phyloP scores from a whole-genome alignment of 805 yeast species.

The Candida nitratophila region DNA sequence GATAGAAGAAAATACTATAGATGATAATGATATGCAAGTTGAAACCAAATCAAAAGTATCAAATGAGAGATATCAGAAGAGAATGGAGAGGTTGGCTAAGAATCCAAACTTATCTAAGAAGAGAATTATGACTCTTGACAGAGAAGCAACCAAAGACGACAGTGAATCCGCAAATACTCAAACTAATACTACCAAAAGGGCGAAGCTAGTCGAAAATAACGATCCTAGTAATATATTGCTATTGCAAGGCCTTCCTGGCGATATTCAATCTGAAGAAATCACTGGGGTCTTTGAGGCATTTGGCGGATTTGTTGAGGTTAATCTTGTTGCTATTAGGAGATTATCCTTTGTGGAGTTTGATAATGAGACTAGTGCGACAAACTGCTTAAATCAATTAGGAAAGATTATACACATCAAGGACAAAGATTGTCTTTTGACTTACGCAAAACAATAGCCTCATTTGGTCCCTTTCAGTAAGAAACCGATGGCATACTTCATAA shows the following conservation, averaged over 20 bases:
- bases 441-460: conserved; percentile 21
- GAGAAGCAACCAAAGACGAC: background rate
- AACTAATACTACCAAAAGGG: conserved; percentile 10
- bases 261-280: conserved; percentile 33
- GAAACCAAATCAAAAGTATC: conserved; percentile 18
- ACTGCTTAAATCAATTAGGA: conserved; percentile 18
- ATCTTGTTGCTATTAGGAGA: conserved; percentile 58
- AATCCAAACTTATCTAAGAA: conserved; percentile 8
- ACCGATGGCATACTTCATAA: too few relatives aligned
- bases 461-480: background rate
- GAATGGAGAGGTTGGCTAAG: conserved; percentile 4
- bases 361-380: conserved; percentile 39
- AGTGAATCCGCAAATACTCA: background rate
- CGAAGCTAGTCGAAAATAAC: conserved; percentile 18
- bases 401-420: conserved; percentile 10
- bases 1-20: conserved; percentile 2
- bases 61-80: conserved; percentile 13
- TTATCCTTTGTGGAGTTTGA: conserved; percentile 81
- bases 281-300: conserved; percentile 37
- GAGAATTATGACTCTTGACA: conserved; percentile 13
- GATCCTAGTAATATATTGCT: conserved; percentile 67
- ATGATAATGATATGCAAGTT: conserved; percentile 3
- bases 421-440: conserved; percentile 19
- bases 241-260: conserved; percentile 54
- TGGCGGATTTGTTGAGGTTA: conserved; percentile 59